Percentiles rank a stretch among this genome's conserved stretches.
Conservation (phyloP, 2,329 filamentous ascomycete genomes). For the Cercospora brassicicola region DNA sequence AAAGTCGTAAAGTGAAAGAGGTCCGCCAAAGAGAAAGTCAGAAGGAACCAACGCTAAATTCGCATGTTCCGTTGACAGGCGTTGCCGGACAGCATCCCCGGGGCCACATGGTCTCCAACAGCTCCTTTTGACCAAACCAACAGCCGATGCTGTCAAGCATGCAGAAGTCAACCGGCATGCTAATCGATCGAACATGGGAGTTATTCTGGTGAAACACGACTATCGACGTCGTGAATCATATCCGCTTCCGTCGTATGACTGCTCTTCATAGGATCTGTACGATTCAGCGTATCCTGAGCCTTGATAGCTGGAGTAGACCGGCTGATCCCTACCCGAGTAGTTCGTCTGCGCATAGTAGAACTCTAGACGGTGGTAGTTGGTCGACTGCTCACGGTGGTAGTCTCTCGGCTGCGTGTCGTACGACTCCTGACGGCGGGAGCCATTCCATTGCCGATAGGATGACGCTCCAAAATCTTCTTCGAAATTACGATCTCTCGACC, state of each 20-base stretch:
- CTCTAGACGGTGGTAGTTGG: too few relatives aligned
- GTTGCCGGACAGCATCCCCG: background rate
- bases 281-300: too few relatives aligned
- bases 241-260: background rate
- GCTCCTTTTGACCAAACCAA: background rate
- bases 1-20: background rate
- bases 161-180: background rate
- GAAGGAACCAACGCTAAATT: background rate
- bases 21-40: background rate
- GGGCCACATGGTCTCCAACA: background rate
- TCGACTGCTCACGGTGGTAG: too few relatives aligned
- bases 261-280: background rate
- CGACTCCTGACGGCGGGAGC: too few relatives aligned
- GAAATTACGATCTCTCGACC: too few relatives aligned
- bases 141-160: background rate
- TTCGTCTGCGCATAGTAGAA: too few relatives aligned
- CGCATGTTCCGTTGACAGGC: background rate
- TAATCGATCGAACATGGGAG: background rate
- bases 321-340: too few relatives aligned
- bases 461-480: too few relatives aligned
- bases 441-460: too few relatives aligned
- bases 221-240: background rate
- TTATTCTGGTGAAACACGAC: background rate
- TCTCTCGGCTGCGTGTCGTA: too few relatives aligned
- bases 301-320: too few relatives aligned